Conservation (phyloP, 208 protist species). For the Leishmania major region DNA sequence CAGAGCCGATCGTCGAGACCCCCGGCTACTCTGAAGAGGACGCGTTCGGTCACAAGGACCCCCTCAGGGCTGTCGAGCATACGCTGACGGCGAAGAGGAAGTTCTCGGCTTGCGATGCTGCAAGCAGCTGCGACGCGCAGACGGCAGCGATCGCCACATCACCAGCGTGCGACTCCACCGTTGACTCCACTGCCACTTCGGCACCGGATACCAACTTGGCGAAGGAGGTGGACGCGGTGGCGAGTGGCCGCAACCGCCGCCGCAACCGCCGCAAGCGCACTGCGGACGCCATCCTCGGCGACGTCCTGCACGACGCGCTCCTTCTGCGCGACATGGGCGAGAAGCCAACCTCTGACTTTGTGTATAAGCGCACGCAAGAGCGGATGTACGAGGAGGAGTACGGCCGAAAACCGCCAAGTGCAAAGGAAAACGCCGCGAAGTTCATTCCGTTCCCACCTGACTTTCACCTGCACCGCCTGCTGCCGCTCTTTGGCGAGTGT, state of each 20-base stretch:
- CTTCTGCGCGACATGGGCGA: conserved; percentile 78
- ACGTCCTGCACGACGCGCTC: conserved; percentile 84
- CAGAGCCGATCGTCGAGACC: conserved; percentile 14
- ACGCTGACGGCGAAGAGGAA: conserved; percentile 17
- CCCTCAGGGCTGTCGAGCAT: conserved; percentile 43
- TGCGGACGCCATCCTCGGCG: conserved; percentile 76
- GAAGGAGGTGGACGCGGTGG: conserved; percentile 26
- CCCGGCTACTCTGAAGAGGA: conserved; percentile 55
- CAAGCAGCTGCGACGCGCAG: background rate
- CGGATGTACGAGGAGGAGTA: conserved; percentile 87
- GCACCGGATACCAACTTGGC: background rate
- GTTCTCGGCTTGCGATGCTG: background rate
- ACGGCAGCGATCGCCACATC: background rate
- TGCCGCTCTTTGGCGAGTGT: conserved; percentile 38
- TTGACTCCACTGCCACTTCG: background rate
- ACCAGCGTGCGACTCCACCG: background rate
- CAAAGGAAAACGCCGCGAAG: conserved; percentile 68
- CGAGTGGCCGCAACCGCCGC: conserved; percentile 35
- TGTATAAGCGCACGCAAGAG: conserved; percentile 87
- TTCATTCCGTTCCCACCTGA: conserved; percentile 80
- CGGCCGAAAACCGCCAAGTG: conserved; percentile 68
- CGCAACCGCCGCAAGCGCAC: conserved; percentile 60
- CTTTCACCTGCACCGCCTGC: conserved; percentile 60
- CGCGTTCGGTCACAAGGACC: conserved; percentile 54
- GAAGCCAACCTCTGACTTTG: conserved; percentile 77